phyloP scores from a whole-genome alignment of 192 early-diverging fungal genomes.

The Hyaloraphidium curvatum region DNA sequence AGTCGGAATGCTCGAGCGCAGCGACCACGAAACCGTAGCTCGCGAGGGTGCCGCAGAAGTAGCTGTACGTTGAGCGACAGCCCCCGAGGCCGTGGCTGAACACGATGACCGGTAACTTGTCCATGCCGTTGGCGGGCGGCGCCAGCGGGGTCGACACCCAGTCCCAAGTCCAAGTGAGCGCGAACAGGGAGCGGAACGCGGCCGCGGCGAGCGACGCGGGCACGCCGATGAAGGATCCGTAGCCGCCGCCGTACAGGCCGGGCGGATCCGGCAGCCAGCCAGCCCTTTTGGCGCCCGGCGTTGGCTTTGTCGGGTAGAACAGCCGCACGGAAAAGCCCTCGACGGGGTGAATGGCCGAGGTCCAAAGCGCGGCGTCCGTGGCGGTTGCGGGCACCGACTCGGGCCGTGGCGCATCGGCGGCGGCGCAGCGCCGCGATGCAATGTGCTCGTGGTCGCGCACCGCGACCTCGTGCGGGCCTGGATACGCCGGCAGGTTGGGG shows the following conservation, averaged over 20 bases:
- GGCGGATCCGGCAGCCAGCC: background rate
- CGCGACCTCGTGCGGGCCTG: background rate
- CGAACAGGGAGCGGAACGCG: too few relatives aligned
- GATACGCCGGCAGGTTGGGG: background rate
- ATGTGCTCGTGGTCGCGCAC: background rate
- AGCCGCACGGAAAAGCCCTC: background rate
- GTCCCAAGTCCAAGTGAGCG: too few relatives aligned
- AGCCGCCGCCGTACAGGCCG: background rate
- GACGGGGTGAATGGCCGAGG: background rate
- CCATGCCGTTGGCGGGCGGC: background rate
- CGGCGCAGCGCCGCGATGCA: background rate
- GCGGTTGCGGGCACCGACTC: background rate
- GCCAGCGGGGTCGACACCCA: background rate
- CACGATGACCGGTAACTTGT: background rate
- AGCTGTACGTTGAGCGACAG: background rate
- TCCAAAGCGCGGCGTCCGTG: background rate
- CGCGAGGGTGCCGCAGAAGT: background rate
- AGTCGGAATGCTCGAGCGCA: background rate
- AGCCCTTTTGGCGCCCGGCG: background rate
- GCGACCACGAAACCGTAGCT: background rate
- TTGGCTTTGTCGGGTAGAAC: background rate
- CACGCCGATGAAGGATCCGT: background rate
- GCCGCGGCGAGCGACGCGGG: background rate
- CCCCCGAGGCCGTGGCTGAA: conserved; percentile 1
- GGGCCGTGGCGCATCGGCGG: background rate